These are phyloP conservation scores for Cladophialophora psammophila DNA, from an alignment of 2,329 filamentous ascomycete species.

Conservation along the genomic window DNA sequence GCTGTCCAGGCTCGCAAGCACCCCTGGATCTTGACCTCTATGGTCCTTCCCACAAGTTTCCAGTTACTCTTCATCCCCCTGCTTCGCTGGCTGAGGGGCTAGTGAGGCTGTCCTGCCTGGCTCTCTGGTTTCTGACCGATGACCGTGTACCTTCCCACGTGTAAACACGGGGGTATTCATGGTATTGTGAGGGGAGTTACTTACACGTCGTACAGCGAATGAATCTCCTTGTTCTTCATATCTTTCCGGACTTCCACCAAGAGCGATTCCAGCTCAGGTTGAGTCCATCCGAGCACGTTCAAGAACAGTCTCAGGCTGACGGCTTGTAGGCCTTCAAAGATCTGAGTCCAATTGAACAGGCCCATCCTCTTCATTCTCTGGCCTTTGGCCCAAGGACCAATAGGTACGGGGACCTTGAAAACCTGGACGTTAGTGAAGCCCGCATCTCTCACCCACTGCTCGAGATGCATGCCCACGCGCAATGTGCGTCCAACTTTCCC, in stretches of 20 bases:
- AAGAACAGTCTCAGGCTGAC: constrained; percentile 39
- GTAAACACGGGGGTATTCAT: not conserved
- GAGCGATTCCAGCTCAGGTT: constrained; percentile 43
- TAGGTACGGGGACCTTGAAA: constrained; percentile 34
- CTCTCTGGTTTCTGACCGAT: not conserved
- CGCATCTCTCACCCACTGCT: constrained; percentile 39
- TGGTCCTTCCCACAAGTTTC: not conserved
- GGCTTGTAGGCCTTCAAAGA: constrained; percentile 42
- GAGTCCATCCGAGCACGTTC: constrained; percentile 35
- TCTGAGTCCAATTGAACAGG: constrained; percentile 29
- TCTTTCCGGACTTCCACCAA: constrained; percentile 46
- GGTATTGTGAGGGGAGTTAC: constrained; percentile 5
- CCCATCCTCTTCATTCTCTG: constrained; percentile 42
- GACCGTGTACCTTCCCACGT: not conserved
- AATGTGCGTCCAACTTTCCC: constrained; percentile 48
- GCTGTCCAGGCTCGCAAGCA: too few species aligned
- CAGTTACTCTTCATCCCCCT: not conserved
- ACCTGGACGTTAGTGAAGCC: constrained; percentile 42
- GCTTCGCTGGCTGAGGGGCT: not conserved
- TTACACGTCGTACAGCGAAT: constrained; percentile 44
- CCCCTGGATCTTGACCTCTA: not conserved
- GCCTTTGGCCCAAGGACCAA: constrained; percentile 44
- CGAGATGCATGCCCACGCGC: constrained; percentile 45
- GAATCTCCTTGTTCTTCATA: constrained; percentile 44
- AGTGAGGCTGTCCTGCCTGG: not conserved